Evolutionary conservation across 345 rosid species (phyloP).

Genomic region (Hevea brasiliensis): DNA sequence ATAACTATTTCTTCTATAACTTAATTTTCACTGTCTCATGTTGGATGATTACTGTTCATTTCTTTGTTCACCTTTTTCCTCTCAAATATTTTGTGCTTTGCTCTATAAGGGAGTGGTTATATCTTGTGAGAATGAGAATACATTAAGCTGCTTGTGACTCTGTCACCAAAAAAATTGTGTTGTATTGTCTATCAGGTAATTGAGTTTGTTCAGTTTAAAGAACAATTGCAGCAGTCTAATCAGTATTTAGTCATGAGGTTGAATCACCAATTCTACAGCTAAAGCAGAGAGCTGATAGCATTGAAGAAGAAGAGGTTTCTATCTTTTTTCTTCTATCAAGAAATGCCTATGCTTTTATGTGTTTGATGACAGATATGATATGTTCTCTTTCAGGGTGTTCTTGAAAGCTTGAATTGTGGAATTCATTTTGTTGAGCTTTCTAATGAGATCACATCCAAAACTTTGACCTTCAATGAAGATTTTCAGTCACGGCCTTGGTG

Average conservation of each 20-base stretch:
- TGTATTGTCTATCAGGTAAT: conserved; percentile 60
- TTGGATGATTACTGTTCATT: background rate
- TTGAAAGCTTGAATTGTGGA: conserved; percentile 69
- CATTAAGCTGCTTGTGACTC: background rate
- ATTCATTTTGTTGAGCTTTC: conserved; percentile 71
- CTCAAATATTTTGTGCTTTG: background rate
- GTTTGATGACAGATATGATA: conserved; percentile 9
- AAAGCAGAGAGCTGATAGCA: conserved; percentile 70
- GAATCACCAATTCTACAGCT: conserved; percentile 72
- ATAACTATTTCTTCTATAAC: background rate
- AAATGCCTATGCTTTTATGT: conserved; percentile 1
- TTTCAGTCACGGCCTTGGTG: conserved; percentile 93
- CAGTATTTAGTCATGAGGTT: conserved; percentile 74
- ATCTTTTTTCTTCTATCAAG: conserved; percentile 6
- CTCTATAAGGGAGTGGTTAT: background rate
- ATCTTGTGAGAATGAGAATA: background rate
- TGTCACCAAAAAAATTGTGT: conserved; percentile 12
- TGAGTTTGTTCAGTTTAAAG: conserved; percentile 95
- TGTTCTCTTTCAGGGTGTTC: conserved; percentile 53
- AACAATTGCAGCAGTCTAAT: conserved; percentile 72
- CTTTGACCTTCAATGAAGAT: conserved; percentile 82
- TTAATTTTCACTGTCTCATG: background rate
- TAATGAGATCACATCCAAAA: conserved; percentile 68
- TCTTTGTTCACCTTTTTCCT: background rate
- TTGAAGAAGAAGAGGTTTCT: conserved; percentile 75